A percentile compares a stretch with the other conserved stretches of the same genome.
Evolutionary conservation across 2,329 filamentous ascomycete species (phyloP).

Genomic region (Verticillium tricorpus): DNA sequence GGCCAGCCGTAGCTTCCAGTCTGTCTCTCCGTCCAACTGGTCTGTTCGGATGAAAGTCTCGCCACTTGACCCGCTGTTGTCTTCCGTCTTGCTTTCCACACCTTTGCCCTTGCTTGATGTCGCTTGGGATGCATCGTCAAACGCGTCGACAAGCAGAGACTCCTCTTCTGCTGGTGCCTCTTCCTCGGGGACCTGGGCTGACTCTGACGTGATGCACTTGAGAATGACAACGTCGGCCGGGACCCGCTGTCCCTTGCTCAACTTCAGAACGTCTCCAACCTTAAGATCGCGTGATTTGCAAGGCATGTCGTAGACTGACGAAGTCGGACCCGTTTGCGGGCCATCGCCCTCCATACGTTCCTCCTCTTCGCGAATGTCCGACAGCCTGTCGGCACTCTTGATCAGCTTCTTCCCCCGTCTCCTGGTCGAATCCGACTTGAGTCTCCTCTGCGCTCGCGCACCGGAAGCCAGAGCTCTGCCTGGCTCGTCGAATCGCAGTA

Average conservation of each 20-base stretch:
- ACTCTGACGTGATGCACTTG: slow-evolving; percentile 68
- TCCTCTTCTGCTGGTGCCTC: slow-evolving; percentile 28
- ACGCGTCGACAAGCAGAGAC: slow-evolving; percentile 34
- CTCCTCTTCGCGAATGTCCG: slow-evolving; percentile 68
- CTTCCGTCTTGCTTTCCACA: slow-evolving; percentile 22
- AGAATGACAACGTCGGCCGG: slow-evolving; percentile 92
- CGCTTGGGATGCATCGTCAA: slow-evolving; percentile 11
- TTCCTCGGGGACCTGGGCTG: slow-evolving; percentile 22
- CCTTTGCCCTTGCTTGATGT: slow-evolving; percentile 20
- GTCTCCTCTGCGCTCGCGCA: slow-evolving; percentile 32
- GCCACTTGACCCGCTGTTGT: slow-evolving; percentile 50
- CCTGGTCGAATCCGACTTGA: slow-evolving; percentile 40
- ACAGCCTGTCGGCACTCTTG: slow-evolving; percentile 40
- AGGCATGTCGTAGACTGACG: slow-evolving; percentile 58
- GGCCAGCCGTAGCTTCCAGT: slow-evolving; percentile 93
- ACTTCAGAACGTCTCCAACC: slow-evolving; percentile 91
- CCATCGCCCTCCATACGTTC: slow-evolving; percentile 44
- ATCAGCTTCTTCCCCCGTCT: slow-evolving; percentile 32
- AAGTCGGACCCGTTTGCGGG: slow-evolving; percentile 34
- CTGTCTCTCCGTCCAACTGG: slow-evolving; percentile 94
- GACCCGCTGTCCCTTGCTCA: slow-evolving; percentile 87
- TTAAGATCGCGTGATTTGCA: slow-evolving; percentile 85
- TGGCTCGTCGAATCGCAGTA: slow-evolving; percentile 66
- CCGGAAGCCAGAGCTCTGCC: slow-evolving; percentile 24
- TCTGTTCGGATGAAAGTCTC: slow-evolving; percentile 98